Evolutionary conservation across 352 stramenopile genomes (phyloP).

Genomic region (Phytophthora ramorum): DNA sequence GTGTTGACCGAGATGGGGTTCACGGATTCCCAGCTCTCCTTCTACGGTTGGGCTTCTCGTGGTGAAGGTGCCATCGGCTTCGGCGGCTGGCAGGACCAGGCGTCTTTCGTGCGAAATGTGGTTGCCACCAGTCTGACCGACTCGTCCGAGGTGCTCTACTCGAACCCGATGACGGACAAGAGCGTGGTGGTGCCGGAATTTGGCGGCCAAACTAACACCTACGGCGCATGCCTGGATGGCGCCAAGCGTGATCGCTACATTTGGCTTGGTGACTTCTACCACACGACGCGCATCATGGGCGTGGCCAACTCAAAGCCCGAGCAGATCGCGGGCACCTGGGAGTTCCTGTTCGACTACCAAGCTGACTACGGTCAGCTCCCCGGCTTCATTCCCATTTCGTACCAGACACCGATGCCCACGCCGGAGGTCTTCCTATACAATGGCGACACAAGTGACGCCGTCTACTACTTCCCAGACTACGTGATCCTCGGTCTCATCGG

Average conservation of each 20-base stretch:
- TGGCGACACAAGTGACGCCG: constrained; percentile 18
- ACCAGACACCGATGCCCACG: constrained; percentile 36
- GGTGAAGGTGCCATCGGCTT: constrained; percentile 36
- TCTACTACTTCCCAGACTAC: constrained; percentile 39
- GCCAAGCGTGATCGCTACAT: constrained; percentile 43
- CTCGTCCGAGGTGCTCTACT: constrained; percentile 27
- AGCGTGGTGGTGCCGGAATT: constrained; percentile 30
- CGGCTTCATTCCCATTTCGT: constrained; percentile 35
- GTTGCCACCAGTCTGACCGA: constrained; percentile 20
- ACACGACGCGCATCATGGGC: constrained; percentile 38
- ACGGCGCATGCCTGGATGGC: constrained; percentile 36
- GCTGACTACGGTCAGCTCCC: constrained; percentile 23
- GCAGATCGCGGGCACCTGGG: constrained; percentile 36
- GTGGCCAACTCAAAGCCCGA: constrained; percentile 36
- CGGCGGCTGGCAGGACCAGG: constrained; percentile 35
- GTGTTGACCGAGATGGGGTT: constrained; percentile 37
- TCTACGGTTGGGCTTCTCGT: constrained; percentile 27
- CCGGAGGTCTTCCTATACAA: constrained; percentile 39
- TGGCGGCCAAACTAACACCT: constrained; percentile 30
- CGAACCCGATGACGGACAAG: constrained; percentile 36
- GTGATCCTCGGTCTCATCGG: constrained; percentile 40
- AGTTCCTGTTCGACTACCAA: constrained; percentile 39
- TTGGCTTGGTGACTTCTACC: constrained; percentile 44
- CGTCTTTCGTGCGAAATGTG: constrained; percentile 32
- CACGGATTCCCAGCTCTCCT: constrained; percentile 18